phyloP scores from a whole-genome alignment of 495 filamentous ascomycete species.

The Tuber melanosporum region DNA sequence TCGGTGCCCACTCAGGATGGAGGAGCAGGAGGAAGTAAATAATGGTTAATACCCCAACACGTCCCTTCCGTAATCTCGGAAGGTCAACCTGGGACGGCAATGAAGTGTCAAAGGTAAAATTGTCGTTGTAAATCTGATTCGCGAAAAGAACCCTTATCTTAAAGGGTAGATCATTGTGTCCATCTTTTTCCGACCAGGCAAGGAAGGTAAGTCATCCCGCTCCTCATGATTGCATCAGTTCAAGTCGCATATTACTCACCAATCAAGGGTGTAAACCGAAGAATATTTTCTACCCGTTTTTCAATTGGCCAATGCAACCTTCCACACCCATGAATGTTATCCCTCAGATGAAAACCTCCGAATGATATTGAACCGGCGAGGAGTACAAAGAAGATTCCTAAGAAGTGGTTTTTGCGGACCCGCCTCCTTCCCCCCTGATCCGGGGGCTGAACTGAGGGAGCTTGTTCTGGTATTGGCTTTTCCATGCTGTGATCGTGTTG shows the following conservation, averaged over 20 bases:
- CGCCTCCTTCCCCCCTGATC: background rate
- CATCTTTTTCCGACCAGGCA: conserved; percentile 55
- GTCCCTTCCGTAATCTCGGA: conserved; percentile 52
- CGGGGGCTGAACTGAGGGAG: background rate
- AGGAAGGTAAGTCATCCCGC: conserved; percentile 10
- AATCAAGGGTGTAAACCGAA: conserved; percentile 70
- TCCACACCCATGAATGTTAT: background rate
- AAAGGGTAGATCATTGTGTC: conserved; percentile 84
- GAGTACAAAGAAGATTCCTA: background rate
- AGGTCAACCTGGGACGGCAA: conserved; percentile 72
- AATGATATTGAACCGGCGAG: background rate
- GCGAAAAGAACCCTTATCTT: conserved; percentile 59
- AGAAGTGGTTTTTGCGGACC: background rate
- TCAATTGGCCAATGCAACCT: conserved; percentile 45
- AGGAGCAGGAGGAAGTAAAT: background rate
- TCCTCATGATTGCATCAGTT: conserved; percentile 3
- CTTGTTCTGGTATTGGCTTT: background rate
- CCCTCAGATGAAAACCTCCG: background rate
- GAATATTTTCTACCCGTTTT: conserved; percentile 61
- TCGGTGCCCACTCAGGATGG: background rate
- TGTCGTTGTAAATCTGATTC: conserved; percentile 69
- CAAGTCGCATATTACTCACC: conserved; percentile 48
- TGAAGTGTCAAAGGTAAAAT: conserved; percentile 66
- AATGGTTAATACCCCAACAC: conserved; percentile 44
- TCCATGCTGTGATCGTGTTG: background rate